A percentile compares a stretch with the other conserved stretches of the same genome.
phyloP scores from a whole-genome alignment of 2,329 filamentous ascomycete genomes.

The Plenodomus biglobosus region DNA sequence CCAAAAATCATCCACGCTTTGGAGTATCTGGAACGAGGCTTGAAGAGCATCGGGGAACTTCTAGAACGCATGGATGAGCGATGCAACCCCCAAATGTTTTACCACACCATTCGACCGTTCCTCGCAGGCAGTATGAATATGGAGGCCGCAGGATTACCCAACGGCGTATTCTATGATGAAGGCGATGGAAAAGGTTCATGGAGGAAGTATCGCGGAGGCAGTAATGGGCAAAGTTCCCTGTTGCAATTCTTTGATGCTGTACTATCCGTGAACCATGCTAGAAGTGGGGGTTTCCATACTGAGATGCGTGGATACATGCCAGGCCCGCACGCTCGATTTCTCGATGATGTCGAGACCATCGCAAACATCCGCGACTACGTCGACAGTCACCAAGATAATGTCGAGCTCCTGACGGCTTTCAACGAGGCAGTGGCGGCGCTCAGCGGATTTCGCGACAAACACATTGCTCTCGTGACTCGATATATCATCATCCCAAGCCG shows the following conservation, averaged over 20 bases:
- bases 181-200: conserved; percentile 53
- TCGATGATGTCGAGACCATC: conserved; percentile 49
- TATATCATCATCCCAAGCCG: conserved; percentile 54
- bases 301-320: conserved; percentile 61
- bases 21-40: conserved; percentile 44
- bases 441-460: conserved; percentile 53
- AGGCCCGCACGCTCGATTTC: conserved; percentile 54
- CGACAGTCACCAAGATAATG: conserved; percentile 35
- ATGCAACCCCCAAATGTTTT: conserved; percentile 53
- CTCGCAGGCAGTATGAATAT: conserved; percentile 58
- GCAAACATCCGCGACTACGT: conserved; percentile 53
- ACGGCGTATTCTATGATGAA: conserved; percentile 56
- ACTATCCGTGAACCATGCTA: conserved; percentile 53
- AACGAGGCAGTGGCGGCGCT: conserved; percentile 51
- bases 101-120: conserved; percentile 55
- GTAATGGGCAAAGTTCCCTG: conserved; percentile 58
- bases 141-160: conserved; percentile 53
- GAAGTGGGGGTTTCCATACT: conserved; percentile 40
- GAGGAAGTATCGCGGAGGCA: conserved; percentile 56
- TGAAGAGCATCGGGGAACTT: conserved; percentile 45
- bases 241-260: conserved; percentile 58
- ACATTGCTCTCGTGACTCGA: conserved; percentile 56
- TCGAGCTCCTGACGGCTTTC: conserved; percentile 47
- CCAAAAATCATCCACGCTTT: conserved; percentile 45
- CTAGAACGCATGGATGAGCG: conserved; percentile 56